Base-by-base conservation (phyloP, 2,329 filamentous ascomycete genomes). In the Xylaria sp. region DNA sequence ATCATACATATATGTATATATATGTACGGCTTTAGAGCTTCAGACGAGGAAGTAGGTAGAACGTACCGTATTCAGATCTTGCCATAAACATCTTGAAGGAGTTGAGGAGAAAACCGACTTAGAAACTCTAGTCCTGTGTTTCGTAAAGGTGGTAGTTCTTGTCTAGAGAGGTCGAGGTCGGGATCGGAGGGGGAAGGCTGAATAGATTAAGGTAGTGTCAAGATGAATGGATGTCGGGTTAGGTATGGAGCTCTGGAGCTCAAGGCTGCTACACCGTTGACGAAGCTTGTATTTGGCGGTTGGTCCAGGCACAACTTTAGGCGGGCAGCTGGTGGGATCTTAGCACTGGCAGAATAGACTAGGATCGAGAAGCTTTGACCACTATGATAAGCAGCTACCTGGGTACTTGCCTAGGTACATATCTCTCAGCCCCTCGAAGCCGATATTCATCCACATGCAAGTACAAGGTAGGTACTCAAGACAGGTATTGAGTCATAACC, bases 61-160 rank as follows among this genome's bases (percentile, higher is more conserved):
- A 74, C 88, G 81, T 84, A 94, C 93, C 94, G 82, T 99, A 99
- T 93, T 99, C 94, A 74, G 93, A 97, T 81, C 94, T 91, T 84
- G 94, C 92, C 85, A 99, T 97, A 86, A 99, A 99, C 94, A 96
- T 96, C 69, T 80, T 91, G 84, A 72, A 78, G 76, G 75, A 71
- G 63, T 76, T 75, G 65, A 67, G 50, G 50, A 54, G 56, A 48
- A 54, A 20, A 22, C 18, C 41, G 19, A 26, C 20, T 54, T 19
- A 17, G 21, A 24, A 44, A 39, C 46, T n/a, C 42, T 41, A 21
- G 24, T 29, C 17, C 18, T 43, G 13, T 52, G 18, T 16, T 29
- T 55, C 42, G 57, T 49, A 41, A 45, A 39, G 41, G 21, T 29
- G 44, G 26, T 42, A 46, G 20, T 48, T 39, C 24, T n/a, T n/a